phyloP scores from a whole-genome alignment of 192 early-diverging fungal genomes.

The Coemansia sp. region DNA sequence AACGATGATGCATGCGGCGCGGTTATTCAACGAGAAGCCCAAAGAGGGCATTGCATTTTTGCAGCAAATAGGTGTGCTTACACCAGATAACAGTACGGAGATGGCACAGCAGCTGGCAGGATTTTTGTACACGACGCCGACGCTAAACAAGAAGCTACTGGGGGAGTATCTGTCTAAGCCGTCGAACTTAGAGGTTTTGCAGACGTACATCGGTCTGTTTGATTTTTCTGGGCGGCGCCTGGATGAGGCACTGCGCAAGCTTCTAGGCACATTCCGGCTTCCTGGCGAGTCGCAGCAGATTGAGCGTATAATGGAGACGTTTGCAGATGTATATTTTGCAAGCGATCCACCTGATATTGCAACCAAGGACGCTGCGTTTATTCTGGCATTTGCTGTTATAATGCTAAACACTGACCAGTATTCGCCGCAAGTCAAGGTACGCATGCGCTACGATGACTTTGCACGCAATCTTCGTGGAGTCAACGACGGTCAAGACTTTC shows the following conservation, averaged over 20 bases:
- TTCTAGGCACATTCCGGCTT: slow-evolving; percentile 92
- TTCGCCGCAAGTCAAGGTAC: slow-evolving; percentile 82
- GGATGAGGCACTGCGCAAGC: slow-evolving; percentile 88
- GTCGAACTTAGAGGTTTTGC: slow-evolving; percentile 79
- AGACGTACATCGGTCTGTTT: slow-evolving; percentile 80
- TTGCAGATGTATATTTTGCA: slow-evolving; percentile 80
- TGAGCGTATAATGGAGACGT: slow-evolving; percentile 89
- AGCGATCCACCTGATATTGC: slow-evolving; percentile 63
- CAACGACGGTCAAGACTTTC: slow-evolving; percentile 84
- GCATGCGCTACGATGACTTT: slow-evolving; percentile 92
- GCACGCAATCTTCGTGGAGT: slow-evolving; percentile 82
- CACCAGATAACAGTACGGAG: slow-evolving; percentile 22
- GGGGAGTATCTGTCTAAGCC: slow-evolving; percentile 90
- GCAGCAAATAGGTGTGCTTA: slow-evolving; percentile 55
- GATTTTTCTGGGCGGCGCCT: slow-evolving; percentile 85
- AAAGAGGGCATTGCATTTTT: slow-evolving; percentile 84
- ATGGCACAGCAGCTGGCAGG: slow-evolving; percentile 58
- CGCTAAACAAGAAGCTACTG: slow-evolving; percentile 80
- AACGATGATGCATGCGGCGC: slow-evolving; percentile 72
- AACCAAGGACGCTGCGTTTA: slow-evolving; percentile 76
- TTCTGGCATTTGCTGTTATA: slow-evolving; percentile 90
- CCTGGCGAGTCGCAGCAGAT: slow-evolving; percentile 99
- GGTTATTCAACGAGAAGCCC: slow-evolving; percentile 81
- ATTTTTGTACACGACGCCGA: slow-evolving; percentile 79
- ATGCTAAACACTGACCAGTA: slow-evolving; percentile 99